Evolutionary conservation across 2,329 filamentous ascomycete species (phyloP), one percentile per base, ranked within the genome.

Genomic region (Aspergillus sp.): DNA sequence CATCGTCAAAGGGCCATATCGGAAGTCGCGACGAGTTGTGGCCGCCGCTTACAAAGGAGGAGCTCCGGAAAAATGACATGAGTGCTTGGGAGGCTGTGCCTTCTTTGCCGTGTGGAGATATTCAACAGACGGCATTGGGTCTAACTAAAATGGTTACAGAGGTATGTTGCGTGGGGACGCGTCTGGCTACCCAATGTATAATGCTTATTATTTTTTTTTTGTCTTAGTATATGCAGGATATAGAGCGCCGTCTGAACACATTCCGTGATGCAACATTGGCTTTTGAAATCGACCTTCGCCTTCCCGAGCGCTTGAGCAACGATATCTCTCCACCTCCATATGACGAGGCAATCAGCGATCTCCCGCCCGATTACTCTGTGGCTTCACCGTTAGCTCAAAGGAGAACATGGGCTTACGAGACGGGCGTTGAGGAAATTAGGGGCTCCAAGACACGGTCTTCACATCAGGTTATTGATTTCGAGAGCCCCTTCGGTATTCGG

Each of bases 281-380:
- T 11, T 57, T 61, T 26, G 62, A 63, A 54, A 43, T 61, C 20
- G 54, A 55, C 45, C 55, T 64, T 26, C 48, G 45, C 12, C 50
- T 54, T 17, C 52, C 57, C 12, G 54, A 64, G 11, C 62, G 57
- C 8, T 62, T 58, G 8, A 62, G 30, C 53, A 68, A 71, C 59
- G 63, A 57, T 20, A 45, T 54, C 22, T 64, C 66, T 8, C 71
- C 71, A 15, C 71, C 72, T 12, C 60, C 71, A 18, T 75, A 75
- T 54, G 59, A 68, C 20, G 68, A 74, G 55, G 71, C 64, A 17
- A 50, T 70, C 26, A 57, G 50, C 41, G 72, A 75, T 57, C 61
- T 72, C 12, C 72, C 73, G 41, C 73, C 72, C 6, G 68, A 69
- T 57, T 74, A 75, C 53, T 61, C 63, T 42, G 54, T 58, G n/a